These are phyloP conservation scores for Malassezia arunalokei DNA, from an alignment of 1,284 basidiomycete genomes.

Conservation along the genomic window DNA sequence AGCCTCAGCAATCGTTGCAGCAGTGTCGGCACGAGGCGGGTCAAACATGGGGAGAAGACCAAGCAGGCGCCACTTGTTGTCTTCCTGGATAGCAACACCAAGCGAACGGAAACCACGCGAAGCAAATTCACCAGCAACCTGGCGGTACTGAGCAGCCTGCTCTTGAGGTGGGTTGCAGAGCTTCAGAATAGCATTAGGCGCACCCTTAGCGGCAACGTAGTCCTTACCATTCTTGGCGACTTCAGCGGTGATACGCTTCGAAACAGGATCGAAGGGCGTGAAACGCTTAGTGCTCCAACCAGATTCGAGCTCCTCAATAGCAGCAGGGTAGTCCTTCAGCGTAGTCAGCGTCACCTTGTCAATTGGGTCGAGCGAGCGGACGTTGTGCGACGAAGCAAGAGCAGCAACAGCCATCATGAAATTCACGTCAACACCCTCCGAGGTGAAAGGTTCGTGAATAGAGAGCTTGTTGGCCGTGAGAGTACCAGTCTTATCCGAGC, in stretches of 20 bases:
- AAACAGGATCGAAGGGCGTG: conserved; percentile 54
- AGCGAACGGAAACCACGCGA: conserved; percentile 53
- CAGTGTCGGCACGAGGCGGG: conserved; percentile 53
- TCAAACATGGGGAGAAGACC: conserved; percentile 51
- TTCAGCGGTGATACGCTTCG: conserved; percentile 54
- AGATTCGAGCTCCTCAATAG: conserved; percentile 50
- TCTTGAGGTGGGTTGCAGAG: conserved; percentile 48
- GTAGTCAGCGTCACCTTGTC: conserved; percentile 54
- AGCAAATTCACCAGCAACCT: conserved; percentile 50
- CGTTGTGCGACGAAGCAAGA: conserved; percentile 53
- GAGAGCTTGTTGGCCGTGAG: conserved; percentile 55
- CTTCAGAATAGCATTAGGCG: conserved; percentile 54
- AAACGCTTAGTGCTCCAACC: conserved; percentile 54
- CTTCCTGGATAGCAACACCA: conserved; percentile 53
- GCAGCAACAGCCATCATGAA: conserved; percentile 52
- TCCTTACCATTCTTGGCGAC: conserved; percentile 52
- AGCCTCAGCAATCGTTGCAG: conserved; percentile 52
- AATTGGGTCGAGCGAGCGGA: conserved; percentile 53
- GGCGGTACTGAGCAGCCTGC: conserved; percentile 49
- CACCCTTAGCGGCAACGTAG: conserved; percentile 53
- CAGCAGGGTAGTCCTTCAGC: conserved; percentile 52
- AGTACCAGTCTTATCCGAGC: conserved; percentile 55
- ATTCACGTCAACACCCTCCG: conserved; percentile 49
- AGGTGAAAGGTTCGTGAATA: conserved; percentile 51
- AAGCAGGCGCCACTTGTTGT: conserved; percentile 51